These are phyloP conservation scores for Diaporthe sp. DNA, from an alignment of 2,329 filamentous ascomycete genomes.

Conservation along the genomic window DNA sequence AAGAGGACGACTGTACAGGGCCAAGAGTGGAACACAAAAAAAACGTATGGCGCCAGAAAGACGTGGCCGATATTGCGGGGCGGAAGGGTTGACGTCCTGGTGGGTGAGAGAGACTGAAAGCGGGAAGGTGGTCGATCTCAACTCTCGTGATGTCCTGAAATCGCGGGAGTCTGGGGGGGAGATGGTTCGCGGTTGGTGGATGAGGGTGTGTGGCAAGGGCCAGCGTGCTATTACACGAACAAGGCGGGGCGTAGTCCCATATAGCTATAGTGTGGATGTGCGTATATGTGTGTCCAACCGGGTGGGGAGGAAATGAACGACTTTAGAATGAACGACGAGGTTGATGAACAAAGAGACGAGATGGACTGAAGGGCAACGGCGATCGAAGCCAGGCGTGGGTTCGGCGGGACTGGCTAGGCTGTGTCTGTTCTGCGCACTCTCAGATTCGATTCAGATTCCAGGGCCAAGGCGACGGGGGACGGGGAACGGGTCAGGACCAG, in stretches of 20 bases:
- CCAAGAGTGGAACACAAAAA: background rate
- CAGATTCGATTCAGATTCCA: constrained; percentile 32
- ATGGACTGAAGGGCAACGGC: constrained; percentile 26
- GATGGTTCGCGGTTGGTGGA: background rate
- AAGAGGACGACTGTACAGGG: background rate
- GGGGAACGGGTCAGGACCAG: constrained; percentile 29
- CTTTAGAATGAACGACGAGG: constrained; percentile 33
- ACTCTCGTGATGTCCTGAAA: background rate
- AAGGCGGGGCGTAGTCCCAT: constrained; percentile 22
- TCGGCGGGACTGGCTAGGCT: constrained; percentile 30
- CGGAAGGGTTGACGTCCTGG: constrained; percentile 18
- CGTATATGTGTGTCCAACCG: background rate
- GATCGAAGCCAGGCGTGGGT: constrained; percentile 32
- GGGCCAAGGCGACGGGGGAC: constrained; percentile 30
- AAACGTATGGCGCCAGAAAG: constrained; percentile 3
- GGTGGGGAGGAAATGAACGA: constrained; percentile 33
- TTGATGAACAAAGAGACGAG: constrained; percentile 28
- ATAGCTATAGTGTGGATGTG: constrained; percentile 2
- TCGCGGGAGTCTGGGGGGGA: background rate
- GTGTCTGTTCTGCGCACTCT: constrained; percentile 21
- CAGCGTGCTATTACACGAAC: constrained; percentile 24
- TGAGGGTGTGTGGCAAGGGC: constrained; percentile 21
- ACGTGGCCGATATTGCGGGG: constrained; percentile 27
- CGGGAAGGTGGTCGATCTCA: constrained; percentile 10
- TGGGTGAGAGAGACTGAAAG: background rate